Percentiles rank a stretch among this genome's conserved stretches.
phyloP scores from a whole-genome alignment of 139 green algal genomes.

The Auxenochlorella pyrenoidosa region DNA sequence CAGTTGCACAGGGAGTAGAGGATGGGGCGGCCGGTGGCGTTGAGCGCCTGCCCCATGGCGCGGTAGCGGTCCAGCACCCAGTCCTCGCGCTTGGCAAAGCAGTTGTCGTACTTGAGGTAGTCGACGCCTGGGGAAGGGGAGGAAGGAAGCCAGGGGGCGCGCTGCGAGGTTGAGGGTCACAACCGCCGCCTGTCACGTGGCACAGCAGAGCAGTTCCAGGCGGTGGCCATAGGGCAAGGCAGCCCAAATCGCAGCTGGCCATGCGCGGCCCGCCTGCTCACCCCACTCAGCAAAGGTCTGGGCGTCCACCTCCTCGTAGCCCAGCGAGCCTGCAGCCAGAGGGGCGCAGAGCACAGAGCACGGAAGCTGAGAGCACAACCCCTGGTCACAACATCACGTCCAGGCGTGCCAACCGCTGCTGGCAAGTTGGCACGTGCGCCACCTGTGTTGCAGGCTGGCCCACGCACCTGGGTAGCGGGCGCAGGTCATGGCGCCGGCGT shows the following conservation, averaged over 20 bases:
- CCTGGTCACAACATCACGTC: no score
- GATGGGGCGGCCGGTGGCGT: conserved; percentile 72
- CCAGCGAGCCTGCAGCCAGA: conserved; percentile 49
- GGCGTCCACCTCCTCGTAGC: conserved; percentile 71
- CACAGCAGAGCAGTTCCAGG: no score
- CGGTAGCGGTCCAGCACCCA: conserved; percentile 29
- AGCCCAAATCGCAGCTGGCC: no score
- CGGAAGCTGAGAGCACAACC: background rate
- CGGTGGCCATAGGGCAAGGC: no score
- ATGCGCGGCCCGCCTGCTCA: background rate
- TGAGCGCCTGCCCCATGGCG: conserved; percentile 62
- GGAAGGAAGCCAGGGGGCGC: background rate
- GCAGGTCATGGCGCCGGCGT: conserved; percentile 73
- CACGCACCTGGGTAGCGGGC: conserved; percentile 59
- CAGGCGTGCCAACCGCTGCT: background rate
- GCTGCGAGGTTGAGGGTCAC: no score
- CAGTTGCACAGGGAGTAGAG: conserved; percentile 81
- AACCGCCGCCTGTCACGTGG: no score
- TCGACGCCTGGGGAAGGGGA: background rate
- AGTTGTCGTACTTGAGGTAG: conserved; percentile 35
- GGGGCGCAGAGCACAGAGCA: background rate
- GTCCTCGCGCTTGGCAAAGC: conserved; percentile 7
- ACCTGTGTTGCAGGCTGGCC: no score
- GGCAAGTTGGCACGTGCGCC: no score
- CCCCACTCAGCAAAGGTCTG: conserved; percentile 75